A percentile compares a stretch with the other conserved stretches of the same genome.
These are phyloP conservation scores for Onygenales sp. DNA, from an alignment of 2,329 filamentous ascomycete species.

Conservation along the genomic window DNA sequence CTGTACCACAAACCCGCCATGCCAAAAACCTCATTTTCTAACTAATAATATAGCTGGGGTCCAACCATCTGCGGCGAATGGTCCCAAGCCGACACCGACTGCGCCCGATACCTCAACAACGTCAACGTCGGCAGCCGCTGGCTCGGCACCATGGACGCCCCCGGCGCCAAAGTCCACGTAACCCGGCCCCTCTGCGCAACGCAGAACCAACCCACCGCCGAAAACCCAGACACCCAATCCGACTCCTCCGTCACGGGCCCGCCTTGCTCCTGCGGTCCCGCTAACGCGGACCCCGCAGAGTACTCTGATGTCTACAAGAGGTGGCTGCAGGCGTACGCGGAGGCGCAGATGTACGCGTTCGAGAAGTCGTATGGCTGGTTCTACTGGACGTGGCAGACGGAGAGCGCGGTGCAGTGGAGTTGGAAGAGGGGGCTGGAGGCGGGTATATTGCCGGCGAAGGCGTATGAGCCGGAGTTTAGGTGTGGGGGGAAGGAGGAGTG, in stretches of 20 bases:
- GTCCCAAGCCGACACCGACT: constrained; percentile 96
- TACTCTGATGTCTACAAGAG: constrained; percentile 71
- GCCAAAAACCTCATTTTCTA: neutral
- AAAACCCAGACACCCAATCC: neutral
- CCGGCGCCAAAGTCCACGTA: constrained; percentile 43
- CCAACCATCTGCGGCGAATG: constrained; percentile 94
- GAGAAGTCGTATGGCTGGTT: constrained; percentile 96
- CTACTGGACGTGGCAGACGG: constrained; percentile 98
- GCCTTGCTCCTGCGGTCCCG: constrained; percentile 60
- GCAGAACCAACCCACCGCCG: constrained; percentile 36
- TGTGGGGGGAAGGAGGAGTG: constrained; percentile 40
- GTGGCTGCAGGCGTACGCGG: constrained; percentile 81
- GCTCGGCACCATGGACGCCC: constrained; percentile 68
- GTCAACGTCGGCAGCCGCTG: constrained; percentile 81
- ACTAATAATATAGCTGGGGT: constrained; percentile 52
- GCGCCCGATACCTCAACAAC: constrained; percentile 77
- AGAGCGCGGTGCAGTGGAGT: constrained; percentile 80
- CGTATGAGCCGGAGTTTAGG: constrained; percentile 60
- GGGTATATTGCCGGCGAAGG: constrained; percentile 69
- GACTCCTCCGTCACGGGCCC: neutral
- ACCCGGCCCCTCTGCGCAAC: constrained; percentile 66
- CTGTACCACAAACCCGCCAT: neutral
- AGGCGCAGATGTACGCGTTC: constrained; percentile 92
- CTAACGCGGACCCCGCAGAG: constrained; percentile 60
- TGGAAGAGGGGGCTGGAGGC: constrained; percentile 60